Evolutionary conservation across 1,139 yeast species (phyloP).

Genomic region (Hemisphaericaspora xylofermentans): DNA sequence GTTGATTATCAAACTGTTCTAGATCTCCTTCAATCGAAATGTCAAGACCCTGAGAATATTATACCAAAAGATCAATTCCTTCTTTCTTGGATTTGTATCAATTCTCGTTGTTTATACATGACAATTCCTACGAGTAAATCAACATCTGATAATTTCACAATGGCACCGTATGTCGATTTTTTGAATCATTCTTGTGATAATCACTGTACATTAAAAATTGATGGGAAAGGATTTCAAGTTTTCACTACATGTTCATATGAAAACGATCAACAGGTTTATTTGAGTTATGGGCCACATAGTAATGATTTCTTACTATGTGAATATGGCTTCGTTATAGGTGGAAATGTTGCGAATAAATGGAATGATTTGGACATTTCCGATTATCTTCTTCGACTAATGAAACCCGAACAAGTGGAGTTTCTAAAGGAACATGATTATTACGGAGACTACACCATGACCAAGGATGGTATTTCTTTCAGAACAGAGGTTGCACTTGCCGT

Average conservation of each 20-base stretch:
- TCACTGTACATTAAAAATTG: constrained; percentile 51
- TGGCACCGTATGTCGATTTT: constrained; percentile 91
- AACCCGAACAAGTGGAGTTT: constrained; percentile 40
- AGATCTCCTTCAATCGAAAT: not conserved
- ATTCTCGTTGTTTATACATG: constrained; percentile 88
- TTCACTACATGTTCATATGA: constrained; percentile 35
- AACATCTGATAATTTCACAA: constrained; percentile 67
- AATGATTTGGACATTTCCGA: constrained; percentile 65
- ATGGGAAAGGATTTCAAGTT: constrained; percentile 52
- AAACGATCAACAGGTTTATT: constrained; percentile 57
- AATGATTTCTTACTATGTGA: constrained; percentile 80
- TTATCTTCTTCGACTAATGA: constrained; percentile 36
- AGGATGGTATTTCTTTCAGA: constrained; percentile 61
- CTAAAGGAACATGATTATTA: constrained; percentile 55
- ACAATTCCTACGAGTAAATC: constrained; percentile 53
- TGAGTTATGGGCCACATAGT: constrained; percentile 86
- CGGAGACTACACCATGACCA: constrained; percentile 70
- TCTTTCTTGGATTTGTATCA: constrained; percentile 84
- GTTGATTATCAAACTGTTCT: constrained; percentile 28
- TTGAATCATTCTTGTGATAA: constrained; percentile 69
- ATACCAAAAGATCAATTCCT: constrained; percentile 31
- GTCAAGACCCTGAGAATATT: constrained; percentile 1
- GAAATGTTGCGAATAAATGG: constrained; percentile 51
- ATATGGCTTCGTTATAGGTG: constrained; percentile 69
- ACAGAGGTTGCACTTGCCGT: constrained; percentile 74